These are phyloP conservation scores for Coelastrella sp. DNA, from an alignment of 139 green algal species.

Conservation along the genomic window DNA sequence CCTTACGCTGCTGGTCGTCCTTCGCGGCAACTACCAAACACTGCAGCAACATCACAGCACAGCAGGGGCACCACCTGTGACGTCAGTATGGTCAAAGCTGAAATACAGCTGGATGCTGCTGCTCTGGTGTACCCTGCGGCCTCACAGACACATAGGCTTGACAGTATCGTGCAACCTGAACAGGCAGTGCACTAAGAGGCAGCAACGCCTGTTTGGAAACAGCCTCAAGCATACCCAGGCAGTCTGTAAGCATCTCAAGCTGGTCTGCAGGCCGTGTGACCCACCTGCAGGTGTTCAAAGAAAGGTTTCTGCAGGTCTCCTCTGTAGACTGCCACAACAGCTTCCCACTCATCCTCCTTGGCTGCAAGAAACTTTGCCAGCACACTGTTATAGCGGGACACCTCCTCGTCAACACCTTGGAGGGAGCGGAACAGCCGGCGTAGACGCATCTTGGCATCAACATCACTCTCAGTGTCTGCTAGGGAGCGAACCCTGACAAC, in stretches of 20 bases:
- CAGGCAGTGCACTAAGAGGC: too few species aligned
- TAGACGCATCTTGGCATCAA: slow-evolving; percentile 70
- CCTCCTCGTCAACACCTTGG: slow-evolving; percentile 61
- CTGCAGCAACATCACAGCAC: slow-evolving; percentile 45
- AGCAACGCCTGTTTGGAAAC: too few species aligned
- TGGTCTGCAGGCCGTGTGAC: background rate
- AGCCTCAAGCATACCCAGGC: too few species aligned
- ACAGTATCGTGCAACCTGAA: too few species aligned
- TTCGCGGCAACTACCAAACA: slow-evolving; percentile 67
- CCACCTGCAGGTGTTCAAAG: slow-evolving; percentile 72
- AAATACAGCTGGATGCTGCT: background rate
- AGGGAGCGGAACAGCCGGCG: slow-evolving; percentile 63
- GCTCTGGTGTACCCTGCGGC: background rate
- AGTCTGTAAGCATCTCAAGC: background rate
- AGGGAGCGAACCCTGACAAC: slow-evolving; percentile 62
- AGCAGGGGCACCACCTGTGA: background rate
- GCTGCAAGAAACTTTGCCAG: slow-evolving; percentile 63
- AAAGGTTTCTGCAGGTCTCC: slow-evolving; percentile 67
- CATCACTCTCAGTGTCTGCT: slow-evolving; percentile 61
- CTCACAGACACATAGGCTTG: background rate
- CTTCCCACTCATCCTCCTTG: slow-evolving; percentile 72
- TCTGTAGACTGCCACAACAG: slow-evolving; percentile 62
- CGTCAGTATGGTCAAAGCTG: background rate
- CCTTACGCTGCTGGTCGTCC: slow-evolving; percentile 48
- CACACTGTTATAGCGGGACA: slow-evolving; percentile 66